Base-by-base conservation (phyloP, 306 rosid genomes). In the Glycyrrhiza uralensis region DNA sequence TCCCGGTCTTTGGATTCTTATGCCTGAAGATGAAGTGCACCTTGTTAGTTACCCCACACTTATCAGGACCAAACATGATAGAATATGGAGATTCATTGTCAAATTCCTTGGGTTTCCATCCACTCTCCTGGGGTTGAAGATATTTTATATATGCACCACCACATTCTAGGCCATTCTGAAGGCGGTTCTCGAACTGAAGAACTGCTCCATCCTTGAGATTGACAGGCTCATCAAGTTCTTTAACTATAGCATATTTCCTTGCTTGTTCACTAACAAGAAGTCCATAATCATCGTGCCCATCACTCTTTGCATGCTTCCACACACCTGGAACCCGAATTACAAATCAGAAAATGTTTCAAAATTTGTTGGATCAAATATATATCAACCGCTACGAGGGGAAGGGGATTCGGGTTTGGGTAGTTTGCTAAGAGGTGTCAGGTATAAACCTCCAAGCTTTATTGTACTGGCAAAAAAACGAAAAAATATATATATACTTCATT, bases 11-110 rank as follows among this genome's bases (percentile, higher is more conserved):
- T 50, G 99, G 99, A 65, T 91, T 94, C 89, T 91, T 94, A 61
- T 94, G 99, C 90, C 87, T 94, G 14, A 91, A 67, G 47, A 94
- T 94, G 86, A 94, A 94, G 81, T 94, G 99, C 65, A 94, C 96
- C 91, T 94, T 94, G 85, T 94, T 91, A 4, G 99, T 94, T 74
- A 90, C 88, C 26, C 99, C 99, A 67, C 97, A 94, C 38, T 79
- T 94, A 84, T 94, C 99, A 26, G 99, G 99, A 72, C 99, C 99
- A 76, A 94, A 94, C 99, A 94, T 94, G 22, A 94, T 78, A 2
- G 97, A 75, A 55, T 91, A 94, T 14, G 96, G 97, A 79, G 97
- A 81, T 23, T 88, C 96, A 12, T 86, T 91, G 74, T 88, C 84
- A 55, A 94, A 91, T 71, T 79, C 89, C 81, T 94, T 89, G 5